Conservation (phyloP, 768 basidiomycete species). For the Hericium coralloides region DNA sequence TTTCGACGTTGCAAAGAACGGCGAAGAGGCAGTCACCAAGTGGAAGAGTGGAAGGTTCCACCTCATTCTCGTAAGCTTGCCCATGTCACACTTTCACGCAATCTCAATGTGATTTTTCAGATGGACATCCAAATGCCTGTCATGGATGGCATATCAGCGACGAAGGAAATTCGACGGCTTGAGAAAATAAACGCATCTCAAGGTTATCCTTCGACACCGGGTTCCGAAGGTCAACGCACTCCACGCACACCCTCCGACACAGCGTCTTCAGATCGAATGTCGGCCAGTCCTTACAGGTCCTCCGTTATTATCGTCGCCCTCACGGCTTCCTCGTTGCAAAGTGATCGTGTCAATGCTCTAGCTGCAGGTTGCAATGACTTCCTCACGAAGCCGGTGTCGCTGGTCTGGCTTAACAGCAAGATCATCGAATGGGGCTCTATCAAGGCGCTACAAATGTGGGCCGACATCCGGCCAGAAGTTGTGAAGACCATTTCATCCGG, state of each 20-base stretch:
- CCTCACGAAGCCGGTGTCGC: conserved; percentile 91
- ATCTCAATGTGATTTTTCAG: conserved; percentile 30
- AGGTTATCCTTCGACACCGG: conserved; percentile 63
- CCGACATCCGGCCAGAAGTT: conserved; percentile 62
- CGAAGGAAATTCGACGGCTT: conserved; percentile 85
- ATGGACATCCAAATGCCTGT: conserved; percentile 99
- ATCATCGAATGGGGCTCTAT: conserved; percentile 99
- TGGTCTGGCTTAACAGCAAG: conserved; percentile 95
- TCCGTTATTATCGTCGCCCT: conserved; percentile 99
- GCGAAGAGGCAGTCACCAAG: conserved; percentile 91
- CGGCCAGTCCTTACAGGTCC: conserved; percentile 68
- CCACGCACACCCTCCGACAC: conserved; percentile 46
- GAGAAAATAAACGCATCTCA: conserved; percentile 62
- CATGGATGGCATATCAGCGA: conserved; percentile 97
- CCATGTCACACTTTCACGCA: neutral
- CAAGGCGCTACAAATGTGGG: conserved; percentile 90
- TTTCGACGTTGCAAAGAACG: conserved; percentile 90
- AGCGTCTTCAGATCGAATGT: conserved; percentile 36
- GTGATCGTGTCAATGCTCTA: conserved; percentile 93
- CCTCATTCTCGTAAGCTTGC: conserved; percentile 73
- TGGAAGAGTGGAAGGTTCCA: conserved; percentile 93
- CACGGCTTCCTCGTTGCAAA: conserved; percentile 91
- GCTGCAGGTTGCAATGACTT: conserved; percentile 99
- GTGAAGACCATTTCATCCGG: conserved; percentile 37
- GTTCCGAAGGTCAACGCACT: conserved; percentile 43